Evolutionary conservation across 345 rosid species (phyloP).

Genomic region (Microcos paniculata): DNA sequence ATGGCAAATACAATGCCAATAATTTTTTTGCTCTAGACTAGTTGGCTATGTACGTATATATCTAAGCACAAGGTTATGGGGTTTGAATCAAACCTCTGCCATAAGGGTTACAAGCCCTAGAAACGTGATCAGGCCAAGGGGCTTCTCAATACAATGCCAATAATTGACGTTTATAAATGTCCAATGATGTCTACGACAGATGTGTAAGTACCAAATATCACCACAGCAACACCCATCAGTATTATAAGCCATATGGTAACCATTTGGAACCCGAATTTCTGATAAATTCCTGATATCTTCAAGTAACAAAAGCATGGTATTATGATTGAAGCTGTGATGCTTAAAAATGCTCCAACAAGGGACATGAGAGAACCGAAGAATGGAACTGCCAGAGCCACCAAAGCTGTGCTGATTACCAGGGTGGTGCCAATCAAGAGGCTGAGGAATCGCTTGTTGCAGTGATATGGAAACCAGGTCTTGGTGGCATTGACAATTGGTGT

Average conservation of each 20-base stretch:
- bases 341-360: slow-evolving; percentile 63
- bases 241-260: slow-evolving; percentile 28
- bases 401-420: slow-evolving; percentile 44
- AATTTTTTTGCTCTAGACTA: too few species aligned
- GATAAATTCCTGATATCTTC: slow-evolving; percentile 47
- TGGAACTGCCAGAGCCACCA: slow-evolving; percentile 50
- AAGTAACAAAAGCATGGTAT: slow-evolving; percentile 54
- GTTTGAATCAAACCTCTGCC: too few species aligned
- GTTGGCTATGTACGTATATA: too few species aligned
- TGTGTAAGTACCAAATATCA: slow-evolving; percentile 48
- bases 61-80: too few species aligned
- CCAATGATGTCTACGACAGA: slow-evolving; percentile 41
- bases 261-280: slow-evolving; percentile 32
- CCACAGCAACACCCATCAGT: slow-evolving; percentile 32
- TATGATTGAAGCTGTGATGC: slow-evolving; percentile 44
- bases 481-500: slow-evolving; percentile 50
- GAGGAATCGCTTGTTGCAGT: slow-evolving; percentile 22
- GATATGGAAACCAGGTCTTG: slow-evolving; percentile 30
- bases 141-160: not conserved
- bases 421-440: slow-evolving; percentile 38
- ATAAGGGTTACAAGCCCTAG: too few species aligned
- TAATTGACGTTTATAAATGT: slow-evolving; percentile 10
- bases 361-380: slow-evolving; percentile 56
- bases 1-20: too few species aligned
- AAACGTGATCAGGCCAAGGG: too few species aligned